Evolutionary conservation across 306 rosid species (phyloP), one percentile per base, ranked within the genome.

Genomic region (Hippophae rhamnoides): DNA sequence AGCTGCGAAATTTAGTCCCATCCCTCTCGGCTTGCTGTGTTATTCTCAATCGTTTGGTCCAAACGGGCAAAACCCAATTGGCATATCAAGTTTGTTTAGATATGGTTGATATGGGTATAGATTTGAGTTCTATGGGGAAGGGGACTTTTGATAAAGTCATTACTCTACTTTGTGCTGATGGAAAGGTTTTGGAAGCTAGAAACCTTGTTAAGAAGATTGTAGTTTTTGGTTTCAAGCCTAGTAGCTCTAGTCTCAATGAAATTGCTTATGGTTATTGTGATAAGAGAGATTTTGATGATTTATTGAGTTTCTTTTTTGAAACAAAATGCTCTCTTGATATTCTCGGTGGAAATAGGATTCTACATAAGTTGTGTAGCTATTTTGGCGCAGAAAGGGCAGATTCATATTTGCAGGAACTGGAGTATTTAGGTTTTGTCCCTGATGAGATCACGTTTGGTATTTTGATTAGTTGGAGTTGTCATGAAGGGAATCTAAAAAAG

Each of bases 391-490:
- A 79, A 56, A 77, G 72, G 48, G 87, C 96, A 1, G 72, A 64
- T 53, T 12, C 54, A 56, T 81, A 68, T 74, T 52, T 92, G 79
- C 79, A 25, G 40, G 83, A 87, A 41, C 72, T 88, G 46, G 77
- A 76, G 66, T 26, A 56, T 62, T 52, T 82, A 38, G 88, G 95
- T 62, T 88, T 87, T 59, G 31, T 26, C 67, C 86, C 86, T 51
- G 77, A 81, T 73, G 95, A 83, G 81, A 70, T 78, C 67, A 87
- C 95, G 61, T 83, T 78, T 55, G 98, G 95, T 41, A 83, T 92
- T 62, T 75, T 92, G 68, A 92, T 92, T 54, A 76, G 92, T 61
- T 87, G 95, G 98, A 83, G 85, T 71, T 85, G 95, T 67, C 67
- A 12, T 7, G 78, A 81, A 65, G 81, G 75, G 61, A 78, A 83